Base-by-base conservation (phyloP, 108 stramenopile genomes). In the Epithemia pelagica region DNA sequence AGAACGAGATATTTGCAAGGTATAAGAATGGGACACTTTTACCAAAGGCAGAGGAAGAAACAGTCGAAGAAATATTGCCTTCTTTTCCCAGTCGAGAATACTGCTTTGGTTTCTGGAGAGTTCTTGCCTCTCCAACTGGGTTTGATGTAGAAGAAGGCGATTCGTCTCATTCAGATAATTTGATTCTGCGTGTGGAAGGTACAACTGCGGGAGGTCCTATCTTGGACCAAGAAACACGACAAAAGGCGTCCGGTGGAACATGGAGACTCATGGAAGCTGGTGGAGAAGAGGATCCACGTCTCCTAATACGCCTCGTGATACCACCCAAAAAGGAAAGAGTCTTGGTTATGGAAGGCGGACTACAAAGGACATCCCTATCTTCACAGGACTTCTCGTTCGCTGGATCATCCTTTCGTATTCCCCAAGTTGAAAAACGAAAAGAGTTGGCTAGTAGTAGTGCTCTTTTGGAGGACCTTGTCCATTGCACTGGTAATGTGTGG, bases 241-340 rank as follows among this genome's bases (percentile, higher is more conserved):
- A 92, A 22, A 88, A 85, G 56, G 83, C 88, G 24, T 78, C 88
- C 1, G 91, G 91, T 24, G 91, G 91, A 7, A 82, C 76, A 22
- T 92, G 91, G 91, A 82, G 80, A 57, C 69, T 92, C 28, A 55
- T 70, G 52, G 37, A 46, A 5, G 15, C 5, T 10, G 79, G 83
- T 21, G 59, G 67, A 24, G 74, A 75, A 24, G 73, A 54, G 22
- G 64, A 62, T 27, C 79, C 71, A 5, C 64, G 80, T 22, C 67
- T 92, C 24, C 76, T 86, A 19, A 75, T 92, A 62, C 82, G 88
- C 18, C 63, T 92, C 27, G 71, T 89, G 61, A 77, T 92, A n/a
- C 88, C 91, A 24, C 91, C 91, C 0, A 68, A 87, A 59, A 88
- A 85, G 65, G 73, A 86, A 20, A 84, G 77, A n/a, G 76, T 80